Conservation (phyloP, 306 rosid genomes). For the Cucumis cinereus region DNA sequence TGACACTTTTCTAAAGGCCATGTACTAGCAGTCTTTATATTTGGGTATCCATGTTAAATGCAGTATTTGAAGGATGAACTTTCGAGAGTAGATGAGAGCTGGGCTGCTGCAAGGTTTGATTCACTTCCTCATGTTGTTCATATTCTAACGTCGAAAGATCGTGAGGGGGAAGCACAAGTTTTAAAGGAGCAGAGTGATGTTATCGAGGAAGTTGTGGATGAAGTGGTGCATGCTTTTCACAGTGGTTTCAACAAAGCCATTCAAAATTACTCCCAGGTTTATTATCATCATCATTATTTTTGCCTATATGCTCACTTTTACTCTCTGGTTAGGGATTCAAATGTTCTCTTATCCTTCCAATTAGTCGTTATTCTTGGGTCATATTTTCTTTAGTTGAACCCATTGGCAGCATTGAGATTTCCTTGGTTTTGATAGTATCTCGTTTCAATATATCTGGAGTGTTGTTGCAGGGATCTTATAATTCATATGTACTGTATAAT, state of each 20-base stretch:
- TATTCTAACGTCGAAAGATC: slow-evolving; percentile 94
- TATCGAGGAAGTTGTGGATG: slow-evolving; percentile 96
- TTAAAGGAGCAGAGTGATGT: slow-evolving; percentile 97
- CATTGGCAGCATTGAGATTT: not conserved
- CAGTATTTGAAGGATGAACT: slow-evolving; percentile 86
- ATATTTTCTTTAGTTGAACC: not conserved
- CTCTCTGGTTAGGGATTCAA: not conserved
- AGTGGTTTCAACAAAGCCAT: slow-evolving; percentile 96
- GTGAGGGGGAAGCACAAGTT: slow-evolving; percentile 58
- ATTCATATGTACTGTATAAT: not conserved
- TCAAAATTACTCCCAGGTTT: slow-evolving; percentile 99
- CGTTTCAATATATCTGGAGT: not conserved
- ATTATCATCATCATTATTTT: not conserved
- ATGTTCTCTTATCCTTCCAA: not conserved
- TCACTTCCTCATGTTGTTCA: slow-evolving; percentile 99
- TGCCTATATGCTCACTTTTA: not conserved
- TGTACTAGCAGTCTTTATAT: slow-evolving; percentile 3
- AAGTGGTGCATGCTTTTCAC: slow-evolving; percentile 95
- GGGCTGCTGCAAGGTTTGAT: slow-evolving; percentile 96
- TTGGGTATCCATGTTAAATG: slow-evolving; percentile 21
- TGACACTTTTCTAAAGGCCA: not conserved
- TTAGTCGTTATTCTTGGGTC: not conserved
- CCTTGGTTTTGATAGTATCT: not conserved
- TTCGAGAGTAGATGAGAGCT: slow-evolving; percentile 64
- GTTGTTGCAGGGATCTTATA: not conserved